phyloP scores from a whole-genome alignment of 371 early-diverging fungal species.

The Cokeromyces recurvatus region DNA sequence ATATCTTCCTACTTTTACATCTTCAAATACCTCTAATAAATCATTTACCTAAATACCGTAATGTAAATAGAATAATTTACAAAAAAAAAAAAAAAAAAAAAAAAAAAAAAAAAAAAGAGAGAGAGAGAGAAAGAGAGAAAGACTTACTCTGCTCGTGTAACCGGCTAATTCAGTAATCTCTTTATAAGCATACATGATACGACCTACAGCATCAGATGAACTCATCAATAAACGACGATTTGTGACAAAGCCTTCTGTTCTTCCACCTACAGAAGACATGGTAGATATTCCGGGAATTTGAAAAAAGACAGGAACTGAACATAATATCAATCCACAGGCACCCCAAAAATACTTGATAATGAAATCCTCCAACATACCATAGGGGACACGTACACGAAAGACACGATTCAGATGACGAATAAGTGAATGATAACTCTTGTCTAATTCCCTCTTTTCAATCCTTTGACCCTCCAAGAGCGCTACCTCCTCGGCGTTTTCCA shows the following conservation, averaged over 20 bases:
- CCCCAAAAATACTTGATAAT: slow-evolving; percentile 95
- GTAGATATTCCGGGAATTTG: slow-evolving; percentile 44
- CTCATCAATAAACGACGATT: slow-evolving; percentile 81
- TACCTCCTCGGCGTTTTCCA: slow-evolving; percentile 89
- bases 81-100: too few species aligned
- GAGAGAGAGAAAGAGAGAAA: too few species aligned
- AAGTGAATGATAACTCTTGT: slow-evolving; percentile 67
- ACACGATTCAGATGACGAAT: slow-evolving; percentile 82
- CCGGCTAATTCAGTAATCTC: slow-evolving; percentile 89
- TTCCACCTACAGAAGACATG: slow-evolving; percentile 40
- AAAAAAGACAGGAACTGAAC: slow-evolving; percentile 90
- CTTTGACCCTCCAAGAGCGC: slow-evolving; percentile 79
- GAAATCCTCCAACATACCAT: slow-evolving; percentile 89
- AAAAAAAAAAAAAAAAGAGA: too few species aligned
- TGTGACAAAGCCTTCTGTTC: slow-evolving; percentile 79
- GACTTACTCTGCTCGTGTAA: slow-evolving; percentile 87
- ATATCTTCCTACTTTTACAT: slow-evolving; percentile 70
- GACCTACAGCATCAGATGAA: slow-evolving; percentile 86
- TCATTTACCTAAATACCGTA: slow-evolving; percentile 62
- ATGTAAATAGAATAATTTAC: not conserved
- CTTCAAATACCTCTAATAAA: slow-evolving; percentile 76
- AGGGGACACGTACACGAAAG: slow-evolving; percentile 73
- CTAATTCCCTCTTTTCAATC: slow-evolving; percentile 73
- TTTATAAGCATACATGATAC: slow-evolving; percentile 90
- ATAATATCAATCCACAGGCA: slow-evolving; percentile 85